phyloP scores from a whole-genome alignment of 2,329 filamentous ascomycete genomes.

The Cordyceps cicadae region DNA sequence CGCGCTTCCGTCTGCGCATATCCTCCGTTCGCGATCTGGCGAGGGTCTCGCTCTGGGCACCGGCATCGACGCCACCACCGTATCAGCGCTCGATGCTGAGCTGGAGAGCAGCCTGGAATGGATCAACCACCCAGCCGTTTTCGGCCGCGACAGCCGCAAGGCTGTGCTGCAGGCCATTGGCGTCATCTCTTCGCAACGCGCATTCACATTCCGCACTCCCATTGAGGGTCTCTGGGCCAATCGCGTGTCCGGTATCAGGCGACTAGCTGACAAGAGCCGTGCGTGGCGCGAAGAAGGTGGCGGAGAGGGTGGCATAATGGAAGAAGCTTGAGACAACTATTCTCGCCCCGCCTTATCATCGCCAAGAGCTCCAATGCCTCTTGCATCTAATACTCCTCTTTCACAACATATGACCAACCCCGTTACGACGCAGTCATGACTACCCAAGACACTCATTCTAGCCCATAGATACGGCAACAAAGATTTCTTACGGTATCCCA shows the following conservation, averaged over 20 bases:
- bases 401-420: neutral
- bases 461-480: conserved; percentile 3
- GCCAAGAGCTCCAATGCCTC: neutral
- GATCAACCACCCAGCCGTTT: conserved; percentile 95
- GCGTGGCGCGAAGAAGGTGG: conserved; percentile 87
- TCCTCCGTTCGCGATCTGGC: conserved; percentile 45
- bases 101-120: conserved; percentile 87
- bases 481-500: neutral
- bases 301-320: conserved; percentile 58
- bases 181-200: conserved; percentile 89
- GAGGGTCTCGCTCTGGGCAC: conserved; percentile 53
- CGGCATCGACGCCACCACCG: conserved; percentile 76
- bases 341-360: neutral
- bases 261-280: conserved; percentile 71
- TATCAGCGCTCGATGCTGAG: conserved; percentile 82
- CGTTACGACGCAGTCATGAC: conserved; percentile 10
- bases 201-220: conserved; percentile 85
- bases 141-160: conserved; percentile 88
- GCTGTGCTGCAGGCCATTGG: conserved; percentile 93
- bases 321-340: conserved; percentile 40
- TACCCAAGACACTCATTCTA: conserved; percentile 4
- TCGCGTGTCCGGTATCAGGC: conserved; percentile 71
- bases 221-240: conserved; percentile 85
- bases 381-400: conserved; percentile 2
- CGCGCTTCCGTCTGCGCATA: conserved; percentile 32